These are phyloP conservation scores for Pseudevernia furfuracea DNA, from an alignment of 495 filamentous ascomycete genomes.

Conservation along the genomic window DNA sequence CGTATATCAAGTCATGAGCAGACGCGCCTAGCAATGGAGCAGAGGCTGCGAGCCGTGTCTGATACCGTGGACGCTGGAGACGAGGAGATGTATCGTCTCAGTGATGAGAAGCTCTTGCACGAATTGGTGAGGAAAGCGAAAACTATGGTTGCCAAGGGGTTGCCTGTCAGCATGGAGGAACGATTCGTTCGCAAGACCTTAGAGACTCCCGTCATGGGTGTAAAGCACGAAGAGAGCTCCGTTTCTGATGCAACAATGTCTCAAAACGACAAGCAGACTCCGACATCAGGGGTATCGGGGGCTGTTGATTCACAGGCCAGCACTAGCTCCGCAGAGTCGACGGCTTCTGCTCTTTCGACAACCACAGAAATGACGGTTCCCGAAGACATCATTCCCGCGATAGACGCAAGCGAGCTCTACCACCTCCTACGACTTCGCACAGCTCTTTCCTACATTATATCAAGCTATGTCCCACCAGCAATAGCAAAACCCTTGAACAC, in stretches of 20 bases:
- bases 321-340: conserved; percentile 39
- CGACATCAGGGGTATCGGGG: conserved; percentile 38
- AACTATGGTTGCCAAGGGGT: conserved; percentile 52
- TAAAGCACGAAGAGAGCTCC: conserved; percentile 43
- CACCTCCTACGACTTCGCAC: conserved; percentile 65
- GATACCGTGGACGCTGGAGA: conserved; percentile 74
- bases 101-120: conserved; percentile 55
- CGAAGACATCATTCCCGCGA: conserved; percentile 28
- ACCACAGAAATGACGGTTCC: conserved; percentile 30
- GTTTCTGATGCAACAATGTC: conserved; percentile 12
- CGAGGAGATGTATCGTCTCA: conserved; percentile 75
- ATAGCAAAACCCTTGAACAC: conserved; percentile 44
- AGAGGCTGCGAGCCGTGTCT: conserved; percentile 57
- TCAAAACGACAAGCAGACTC: conserved; percentile 28
- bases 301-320: conserved; percentile 30
- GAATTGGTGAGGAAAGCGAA: conserved; percentile 65
- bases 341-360: conserved; percentile 27
- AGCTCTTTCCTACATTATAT: conserved; percentile 66
- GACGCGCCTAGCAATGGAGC: conserved; percentile 37
- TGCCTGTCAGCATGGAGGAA: conserved; percentile 80
- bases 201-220: conserved; percentile 60
- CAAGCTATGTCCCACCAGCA: conserved; percentile 55
- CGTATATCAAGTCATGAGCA: conserved; percentile 46
- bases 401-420: conserved; percentile 39
- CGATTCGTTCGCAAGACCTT: conserved; percentile 70